phyloP scores from a whole-genome alignment of 176 grass and related monocot genomes.

The Oryza nivara region DNA sequence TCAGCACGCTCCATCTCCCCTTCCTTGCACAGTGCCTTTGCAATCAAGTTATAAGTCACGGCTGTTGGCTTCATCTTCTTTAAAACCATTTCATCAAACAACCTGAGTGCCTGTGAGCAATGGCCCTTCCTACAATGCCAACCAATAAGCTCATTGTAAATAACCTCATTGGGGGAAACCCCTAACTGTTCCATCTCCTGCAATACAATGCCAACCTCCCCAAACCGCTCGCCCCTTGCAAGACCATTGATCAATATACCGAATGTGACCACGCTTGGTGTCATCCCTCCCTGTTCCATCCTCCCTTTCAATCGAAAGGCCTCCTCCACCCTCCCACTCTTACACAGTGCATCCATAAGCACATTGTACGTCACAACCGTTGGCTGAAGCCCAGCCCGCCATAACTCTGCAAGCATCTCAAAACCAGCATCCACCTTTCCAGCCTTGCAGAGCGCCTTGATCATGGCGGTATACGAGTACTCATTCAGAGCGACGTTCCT shows the following conservation, averaged over 20 bases:
- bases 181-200: slow-evolving; percentile 67
- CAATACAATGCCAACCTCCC: slow-evolving; percentile 48
- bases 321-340: slow-evolving; percentile 66
- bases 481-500: slow-evolving; percentile 50
- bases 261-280: slow-evolving; percentile 69
- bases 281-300: slow-evolving; percentile 57
- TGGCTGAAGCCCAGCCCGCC: slow-evolving; percentile 42
- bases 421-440: slow-evolving; percentile 52
- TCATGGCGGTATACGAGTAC: slow-evolving; percentile 67
- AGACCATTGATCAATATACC: slow-evolving; percentile 86
- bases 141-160: slow-evolving; percentile 83
- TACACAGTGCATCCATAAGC: slow-evolving; percentile 73
- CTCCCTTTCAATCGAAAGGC: slow-evolving; percentile 69
- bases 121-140: slow-evolving; percentile 65
- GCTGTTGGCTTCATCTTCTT: slow-evolving; percentile 60
- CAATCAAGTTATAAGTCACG: slow-evolving; percentile 74
- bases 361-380: slow-evolving; percentile 70
- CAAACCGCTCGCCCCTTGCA: slow-evolving; percentile 56
- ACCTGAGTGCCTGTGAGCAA: slow-evolving; percentile 51
- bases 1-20: slow-evolving; percentile 73
- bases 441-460: slow-evolving; percentile 60
- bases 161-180: slow-evolving; percentile 69
- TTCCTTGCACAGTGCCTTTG: slow-evolving; percentile 69
- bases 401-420: slow-evolving; percentile 61
- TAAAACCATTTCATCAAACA: slow-evolving; percentile 69